Evolutionary conservation across 345 rosid genomes (phyloP).

Genomic region (Euphorbia peplus): DNA sequence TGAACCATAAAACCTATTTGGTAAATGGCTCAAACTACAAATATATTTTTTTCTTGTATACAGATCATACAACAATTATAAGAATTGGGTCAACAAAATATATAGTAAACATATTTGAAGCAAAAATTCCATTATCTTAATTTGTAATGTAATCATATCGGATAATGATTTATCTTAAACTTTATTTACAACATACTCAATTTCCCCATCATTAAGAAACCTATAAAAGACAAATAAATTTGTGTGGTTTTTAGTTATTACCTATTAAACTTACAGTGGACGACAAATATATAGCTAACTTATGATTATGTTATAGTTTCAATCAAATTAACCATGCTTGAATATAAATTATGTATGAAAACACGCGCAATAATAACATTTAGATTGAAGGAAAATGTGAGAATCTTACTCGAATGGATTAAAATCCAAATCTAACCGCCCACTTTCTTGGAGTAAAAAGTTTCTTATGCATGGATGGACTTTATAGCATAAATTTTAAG

Average conservation of each 20-base stretch:
- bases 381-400: neutral
- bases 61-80: constrained; percentile 7
- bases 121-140: constrained; percentile 2
- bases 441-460: neutral
- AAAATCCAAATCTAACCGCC: neutral
- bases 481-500: neutral
- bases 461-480: neutral
- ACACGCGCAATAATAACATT: constrained; percentile 1
- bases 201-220: constrained; percentile 10
- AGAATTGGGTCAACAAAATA: neutral
- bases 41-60: too few relatives aligned
- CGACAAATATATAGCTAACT: constrained; percentile 8
- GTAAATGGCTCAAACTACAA: too few relatives aligned
- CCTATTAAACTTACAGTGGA: constrained; percentile 10
- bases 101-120: neutral
- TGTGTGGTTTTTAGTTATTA: neutral
- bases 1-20: too few relatives aligned
- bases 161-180: neutral
- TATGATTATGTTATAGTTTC: constrained; percentile 8
- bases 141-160: neutral
- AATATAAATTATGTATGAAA: neutral
- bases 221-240: neutral
- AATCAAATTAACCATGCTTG: neutral
- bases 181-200: constrained; percentile 8
- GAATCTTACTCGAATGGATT: too few relatives aligned